phyloP scores from a whole-genome alignment of 2,329 filamentous ascomycete genomes.

The Aspergillus proliferans region DNA sequence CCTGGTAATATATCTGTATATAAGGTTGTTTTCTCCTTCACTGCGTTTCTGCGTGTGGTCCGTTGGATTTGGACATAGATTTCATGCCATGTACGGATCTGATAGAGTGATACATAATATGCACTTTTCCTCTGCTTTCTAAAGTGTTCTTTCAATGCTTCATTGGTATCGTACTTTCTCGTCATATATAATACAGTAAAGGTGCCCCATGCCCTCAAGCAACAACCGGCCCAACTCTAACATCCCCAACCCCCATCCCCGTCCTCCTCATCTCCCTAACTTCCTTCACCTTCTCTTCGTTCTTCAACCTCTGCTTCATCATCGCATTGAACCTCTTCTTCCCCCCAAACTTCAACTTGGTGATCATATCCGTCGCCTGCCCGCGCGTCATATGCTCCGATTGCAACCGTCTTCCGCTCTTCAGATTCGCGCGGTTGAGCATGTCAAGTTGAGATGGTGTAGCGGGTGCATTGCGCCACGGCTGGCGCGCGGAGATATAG shows the following conservation, averaged over 20 bases:
- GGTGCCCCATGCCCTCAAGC: constrained; percentile 2
- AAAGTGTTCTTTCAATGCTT: too few species aligned
- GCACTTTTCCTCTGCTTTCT: background rate
- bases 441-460: constrained; percentile 44
- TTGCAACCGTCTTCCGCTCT: constrained; percentile 9
- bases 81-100: constrained; percentile 6
- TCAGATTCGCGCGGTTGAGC: constrained; percentile 33
- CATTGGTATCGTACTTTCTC: too few species aligned
- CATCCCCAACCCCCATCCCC: constrained; percentile 15
- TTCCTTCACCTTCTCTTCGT: constrained; percentile 5
- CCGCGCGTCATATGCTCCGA: constrained; percentile 63
- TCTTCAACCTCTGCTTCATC: constrained; percentile 8
- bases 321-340: constrained; percentile 55
- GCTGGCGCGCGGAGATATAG: constrained; percentile 60
- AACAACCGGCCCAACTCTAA: constrained; percentile 43
- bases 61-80: constrained; percentile 18
- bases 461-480: constrained; percentile 66
- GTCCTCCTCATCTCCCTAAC: constrained; percentile 10
- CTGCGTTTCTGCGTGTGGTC: background rate
- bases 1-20: constrained; percentile 13
- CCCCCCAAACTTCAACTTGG: constrained; percentile 79
- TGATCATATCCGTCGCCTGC: constrained; percentile 82
- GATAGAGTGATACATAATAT: constrained; percentile 14
- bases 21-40: constrained; percentile 7
- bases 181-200: background rate